Evolutionary conservation across 2,329 filamentous ascomycete genomes (phyloP).

Genomic region (Cyclaneusma minus): DNA sequence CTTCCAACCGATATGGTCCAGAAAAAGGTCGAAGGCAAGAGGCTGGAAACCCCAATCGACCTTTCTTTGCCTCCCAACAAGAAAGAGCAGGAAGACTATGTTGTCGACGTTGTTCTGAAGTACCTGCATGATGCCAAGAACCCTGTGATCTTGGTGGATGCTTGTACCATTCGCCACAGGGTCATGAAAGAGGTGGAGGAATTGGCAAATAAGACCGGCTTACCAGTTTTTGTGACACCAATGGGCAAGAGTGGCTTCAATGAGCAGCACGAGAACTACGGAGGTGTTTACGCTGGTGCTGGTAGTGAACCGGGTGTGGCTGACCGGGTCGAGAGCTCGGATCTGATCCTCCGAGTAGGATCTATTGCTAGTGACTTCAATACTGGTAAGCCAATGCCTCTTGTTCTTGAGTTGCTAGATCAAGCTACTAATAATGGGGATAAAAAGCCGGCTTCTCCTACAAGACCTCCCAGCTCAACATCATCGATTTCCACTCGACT

Average conservation of each 20-base stretch:
- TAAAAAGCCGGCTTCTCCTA: slow-evolving; percentile 62
- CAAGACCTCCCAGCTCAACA: slow-evolving; percentile 57
- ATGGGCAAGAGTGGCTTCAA: slow-evolving; percentile 81
- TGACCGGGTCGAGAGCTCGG: slow-evolving; percentile 49
- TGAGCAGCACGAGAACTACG: slow-evolving; percentile 60
- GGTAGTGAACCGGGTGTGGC: slow-evolving; percentile 52
- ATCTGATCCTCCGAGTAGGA: slow-evolving; percentile 57
- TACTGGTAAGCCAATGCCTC: slow-evolving; percentile 24
- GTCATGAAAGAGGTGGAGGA: slow-evolving; percentile 58
- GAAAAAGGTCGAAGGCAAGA: slow-evolving; percentile 58
- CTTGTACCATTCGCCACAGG: slow-evolving; percentile 64
- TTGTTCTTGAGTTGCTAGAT: neutral
- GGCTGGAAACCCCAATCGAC: slow-evolving; percentile 56
- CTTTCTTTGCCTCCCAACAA: slow-evolving; percentile 50
- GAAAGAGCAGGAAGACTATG: slow-evolving; percentile 58
- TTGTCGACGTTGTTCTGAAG: slow-evolving; percentile 65
- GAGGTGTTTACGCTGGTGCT: slow-evolving; percentile 73
- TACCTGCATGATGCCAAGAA: slow-evolving; percentile 58
- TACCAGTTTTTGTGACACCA: slow-evolving; percentile 76
- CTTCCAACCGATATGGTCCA: slow-evolving; percentile 69
- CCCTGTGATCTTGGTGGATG: slow-evolving; percentile 69
- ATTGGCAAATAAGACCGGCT: slow-evolving; percentile 54
- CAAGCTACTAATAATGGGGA: neutral
- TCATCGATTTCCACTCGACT: slow-evolving; percentile 68
- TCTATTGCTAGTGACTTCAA: slow-evolving; percentile 64